Evolutionary conservation across 805 yeast genomes (phyloP).

Genomic region (Starmerella gropengiesseri): DNA sequence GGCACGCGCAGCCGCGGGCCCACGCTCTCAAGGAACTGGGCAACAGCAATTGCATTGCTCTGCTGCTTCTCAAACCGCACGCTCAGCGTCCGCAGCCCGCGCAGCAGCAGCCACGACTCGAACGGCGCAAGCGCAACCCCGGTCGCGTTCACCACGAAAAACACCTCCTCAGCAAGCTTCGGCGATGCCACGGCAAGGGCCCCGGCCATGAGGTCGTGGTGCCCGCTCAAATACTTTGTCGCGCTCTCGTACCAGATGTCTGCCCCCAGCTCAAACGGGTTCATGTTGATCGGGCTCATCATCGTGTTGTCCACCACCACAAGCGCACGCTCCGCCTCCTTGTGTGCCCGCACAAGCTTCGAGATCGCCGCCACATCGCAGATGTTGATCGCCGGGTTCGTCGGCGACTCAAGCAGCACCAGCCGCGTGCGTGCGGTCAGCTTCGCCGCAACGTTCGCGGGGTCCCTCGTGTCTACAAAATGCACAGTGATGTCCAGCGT

Average conservation of each 20-base stretch:
- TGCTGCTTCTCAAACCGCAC: slow-evolving; percentile 83
- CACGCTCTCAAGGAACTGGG: slow-evolving; percentile 53
- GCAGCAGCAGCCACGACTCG: slow-evolving; percentile 77
- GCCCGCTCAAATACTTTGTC: slow-evolving; percentile 86
- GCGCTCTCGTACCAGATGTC: slow-evolving; percentile 92
- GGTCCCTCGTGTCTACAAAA: slow-evolving; percentile 74
- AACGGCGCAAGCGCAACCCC: slow-evolving; percentile 90
- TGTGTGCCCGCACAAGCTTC: slow-evolving; percentile 43
- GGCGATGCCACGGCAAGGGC: slow-evolving; percentile 59
- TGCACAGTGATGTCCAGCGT: slow-evolving; percentile 54
- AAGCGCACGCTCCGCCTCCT: slow-evolving; percentile 44
- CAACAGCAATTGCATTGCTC: slow-evolving; percentile 61
- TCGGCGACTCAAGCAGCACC: slow-evolving; percentile 83
- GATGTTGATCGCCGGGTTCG: slow-evolving; percentile 84
- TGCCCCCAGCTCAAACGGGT: slow-evolving; percentile 75
- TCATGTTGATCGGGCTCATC: slow-evolving; percentile 85
- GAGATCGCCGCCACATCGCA: slow-evolving; percentile 66
- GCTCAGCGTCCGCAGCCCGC: slow-evolving; percentile 83
- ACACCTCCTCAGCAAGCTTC: slow-evolving; percentile 56
- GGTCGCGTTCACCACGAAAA: slow-evolving; percentile 72
- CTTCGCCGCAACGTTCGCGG: slow-evolving; percentile 46
- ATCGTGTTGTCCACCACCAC: slow-evolving; percentile 92
- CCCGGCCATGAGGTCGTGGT: slow-evolving; percentile 96
- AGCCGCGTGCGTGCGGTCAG: slow-evolving; percentile 52
- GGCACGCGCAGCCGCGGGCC: slow-evolving; percentile 33